Evolutionary conservation across 2,329 filamentous ascomycete species (phyloP).

Genomic region (Parafenestella ontariensis): DNA sequence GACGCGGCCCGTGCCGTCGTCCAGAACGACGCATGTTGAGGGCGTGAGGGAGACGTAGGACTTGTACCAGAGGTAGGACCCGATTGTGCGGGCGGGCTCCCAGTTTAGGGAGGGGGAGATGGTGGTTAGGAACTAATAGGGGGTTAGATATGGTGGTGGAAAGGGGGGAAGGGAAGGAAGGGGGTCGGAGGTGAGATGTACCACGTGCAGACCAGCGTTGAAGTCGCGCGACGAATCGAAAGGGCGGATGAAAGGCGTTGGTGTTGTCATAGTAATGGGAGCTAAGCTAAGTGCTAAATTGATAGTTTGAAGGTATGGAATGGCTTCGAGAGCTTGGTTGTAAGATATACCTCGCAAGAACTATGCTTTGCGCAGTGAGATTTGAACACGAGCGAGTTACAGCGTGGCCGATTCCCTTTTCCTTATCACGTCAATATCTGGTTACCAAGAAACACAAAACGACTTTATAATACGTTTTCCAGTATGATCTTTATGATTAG

Average conservation of each 20-base stretch:
- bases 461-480: background rate
- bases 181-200: constrained; percentile 2
- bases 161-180: background rate
- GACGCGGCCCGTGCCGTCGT: constrained; percentile 38
- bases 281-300: background rate
- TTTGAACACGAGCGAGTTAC: too few relatives aligned
- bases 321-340: too few relatives aligned
- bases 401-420: too few relatives aligned
- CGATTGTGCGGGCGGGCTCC: constrained; percentile 39
- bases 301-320: background rate
- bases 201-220: constrained; percentile 24
- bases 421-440: too few relatives aligned
- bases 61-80: constrained; percentile 43
- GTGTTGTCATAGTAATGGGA: constrained; percentile 7
- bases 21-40: constrained; percentile 45
- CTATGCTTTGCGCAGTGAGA: too few relatives aligned
- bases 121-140: constrained; percentile 32
- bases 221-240: constrained; percentile 26
- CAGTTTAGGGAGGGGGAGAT: constrained; percentile 28
- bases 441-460: too few relatives aligned
- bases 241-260: constrained; percentile 22
- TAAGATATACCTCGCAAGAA: too few relatives aligned
- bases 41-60: constrained; percentile 41
- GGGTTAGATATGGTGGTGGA: background rate
- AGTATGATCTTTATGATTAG: background rate